Percentiles rank a stretch among this genome's conserved stretches.
phyloP scores from a whole-genome alignment of 2,329 filamentous ascomycete genomes.

The Diaporthe capsici region DNA sequence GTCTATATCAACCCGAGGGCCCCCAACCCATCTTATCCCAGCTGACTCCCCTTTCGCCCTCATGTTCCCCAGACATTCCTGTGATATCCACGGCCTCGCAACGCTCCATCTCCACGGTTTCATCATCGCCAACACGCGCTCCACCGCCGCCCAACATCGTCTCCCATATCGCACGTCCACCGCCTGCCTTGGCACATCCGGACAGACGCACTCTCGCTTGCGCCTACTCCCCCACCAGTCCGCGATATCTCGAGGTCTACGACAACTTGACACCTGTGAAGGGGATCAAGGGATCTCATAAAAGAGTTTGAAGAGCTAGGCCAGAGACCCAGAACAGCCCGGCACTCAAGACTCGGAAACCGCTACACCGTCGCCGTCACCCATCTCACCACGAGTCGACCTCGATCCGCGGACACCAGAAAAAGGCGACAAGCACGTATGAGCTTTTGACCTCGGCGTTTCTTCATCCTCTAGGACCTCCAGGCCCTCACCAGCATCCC shows the following conservation, averaged over 20 bases:
- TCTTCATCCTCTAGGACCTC: not conserved
- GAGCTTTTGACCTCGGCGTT: not conserved
- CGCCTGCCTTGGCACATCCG: not conserved
- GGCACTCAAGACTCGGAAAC: not conserved
- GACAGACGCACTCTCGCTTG: not conserved
- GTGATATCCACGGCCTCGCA: slow-evolving; percentile 14
- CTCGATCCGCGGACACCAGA: not conserved
- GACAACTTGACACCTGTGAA: not conserved
- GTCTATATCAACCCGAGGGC: slow-evolving; percentile 40
- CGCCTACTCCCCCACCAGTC: not conserved
- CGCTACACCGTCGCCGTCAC: not conserved
- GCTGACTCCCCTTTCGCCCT: slow-evolving; percentile 32
- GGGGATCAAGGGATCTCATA: not conserved
- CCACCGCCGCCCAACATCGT: not conserved
- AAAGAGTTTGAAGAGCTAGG: slow-evolving; percentile 14
- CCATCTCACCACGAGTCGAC: slow-evolving; percentile 5
- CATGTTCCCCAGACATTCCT: slow-evolving; percentile 35
- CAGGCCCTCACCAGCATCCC: slow-evolving; percentile 16
- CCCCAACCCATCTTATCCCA: slow-evolving; percentile 36
- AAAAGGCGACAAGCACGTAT: not conserved
- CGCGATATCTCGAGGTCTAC: slow-evolving; percentile 17
- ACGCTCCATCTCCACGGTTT: not conserved
- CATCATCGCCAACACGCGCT: slow-evolving; percentile 20
- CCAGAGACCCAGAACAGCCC: not conserved
- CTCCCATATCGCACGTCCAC: slow-evolving; percentile 2